phyloP scores from a whole-genome alignment of 192 early-diverging fungal species.

The Backusella sp. region DNA sequence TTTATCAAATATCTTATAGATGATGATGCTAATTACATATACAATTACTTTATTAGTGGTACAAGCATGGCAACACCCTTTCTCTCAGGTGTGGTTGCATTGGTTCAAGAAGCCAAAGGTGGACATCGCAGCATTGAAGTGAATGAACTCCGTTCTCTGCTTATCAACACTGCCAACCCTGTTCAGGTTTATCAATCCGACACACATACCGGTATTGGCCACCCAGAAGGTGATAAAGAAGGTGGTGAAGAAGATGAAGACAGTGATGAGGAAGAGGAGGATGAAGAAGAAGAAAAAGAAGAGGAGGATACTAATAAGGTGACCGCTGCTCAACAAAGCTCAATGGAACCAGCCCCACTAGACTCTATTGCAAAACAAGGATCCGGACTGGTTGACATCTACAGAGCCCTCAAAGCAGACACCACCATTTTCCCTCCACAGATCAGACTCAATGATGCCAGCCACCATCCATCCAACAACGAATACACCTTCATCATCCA shows the following conservation, averaged over 20 bases:
- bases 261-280: too few relatives aligned
- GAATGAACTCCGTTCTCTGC: constrained; percentile 26
- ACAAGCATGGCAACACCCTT: constrained; percentile 86
- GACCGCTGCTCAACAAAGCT: background rate
- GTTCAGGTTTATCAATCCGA: constrained; percentile 36
- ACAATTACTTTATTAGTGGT: constrained; percentile 41
- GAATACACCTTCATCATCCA: constrained; percentile 40
- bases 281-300: background rate
- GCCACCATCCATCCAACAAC: constrained; percentile 25
- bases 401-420: constrained; percentile 53
- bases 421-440: constrained; percentile 51
- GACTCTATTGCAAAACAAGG: constrained; percentile 68
- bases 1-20: background rate
- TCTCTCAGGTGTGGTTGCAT: constrained; percentile 66
- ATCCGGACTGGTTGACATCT: constrained; percentile 72
- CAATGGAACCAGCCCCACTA: background rate
- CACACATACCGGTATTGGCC: background rate
- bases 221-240: background rate
- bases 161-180: constrained; percentile 55
- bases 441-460: constrained; percentile 55
- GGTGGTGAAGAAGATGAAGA: background rate
- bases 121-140: constrained; percentile 11
- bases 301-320: background rate
- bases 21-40: too few relatives aligned
- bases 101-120: constrained; percentile 56